phyloP scores from a whole-genome alignment of 1,284 basidiomycete species.

The Cutaneotrichosporon daszewskae region DNA sequence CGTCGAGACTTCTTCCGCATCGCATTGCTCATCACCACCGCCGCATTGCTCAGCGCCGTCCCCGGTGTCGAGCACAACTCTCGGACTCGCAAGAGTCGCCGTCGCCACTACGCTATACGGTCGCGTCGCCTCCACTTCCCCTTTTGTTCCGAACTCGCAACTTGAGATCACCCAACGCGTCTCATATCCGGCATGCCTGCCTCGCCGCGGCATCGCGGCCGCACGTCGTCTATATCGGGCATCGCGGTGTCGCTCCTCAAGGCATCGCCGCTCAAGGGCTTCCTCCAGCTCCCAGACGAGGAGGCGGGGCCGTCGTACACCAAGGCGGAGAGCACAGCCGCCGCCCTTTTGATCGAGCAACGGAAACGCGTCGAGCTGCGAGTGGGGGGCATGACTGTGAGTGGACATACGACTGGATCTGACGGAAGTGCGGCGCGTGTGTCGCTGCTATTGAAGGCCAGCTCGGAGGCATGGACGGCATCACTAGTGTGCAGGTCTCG shows the following conservation, averaged over 20 bases:
- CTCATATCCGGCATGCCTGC: too few relatives aligned
- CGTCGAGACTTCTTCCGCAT: too few relatives aligned
- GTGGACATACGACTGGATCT: conserved; percentile 8
- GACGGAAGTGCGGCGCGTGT: conserved; percentile 48
- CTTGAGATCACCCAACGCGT: too few relatives aligned
- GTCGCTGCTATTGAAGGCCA: conserved; percentile 79
- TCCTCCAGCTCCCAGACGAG: conserved; percentile 10
- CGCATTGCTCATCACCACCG: too few relatives aligned
- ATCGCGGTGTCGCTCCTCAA: conserved; percentile 12
- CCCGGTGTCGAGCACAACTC: too few relatives aligned
- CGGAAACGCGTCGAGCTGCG: conserved; percentile 41
- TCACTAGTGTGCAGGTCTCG: conserved; percentile 82
- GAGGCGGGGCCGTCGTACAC: too few relatives aligned
- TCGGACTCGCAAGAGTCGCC: too few relatives aligned
- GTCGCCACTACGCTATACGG: too few relatives aligned
- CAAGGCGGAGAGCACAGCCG: conserved; percentile 11
- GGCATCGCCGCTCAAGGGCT: conserved; percentile 9
- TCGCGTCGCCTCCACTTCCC: neutral
- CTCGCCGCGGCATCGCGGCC: neutral
- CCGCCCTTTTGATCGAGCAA: conserved; percentile 10
- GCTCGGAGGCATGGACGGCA: conserved; percentile 76
- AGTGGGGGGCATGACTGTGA: conserved; percentile 47
- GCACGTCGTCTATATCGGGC: conserved; percentile 11
- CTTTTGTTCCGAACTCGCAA: neutral
- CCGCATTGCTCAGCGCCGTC: too few relatives aligned